phyloP scores from a whole-genome alignment of 2,329 filamentous ascomycete genomes.

The Exophiala sp. region DNA sequence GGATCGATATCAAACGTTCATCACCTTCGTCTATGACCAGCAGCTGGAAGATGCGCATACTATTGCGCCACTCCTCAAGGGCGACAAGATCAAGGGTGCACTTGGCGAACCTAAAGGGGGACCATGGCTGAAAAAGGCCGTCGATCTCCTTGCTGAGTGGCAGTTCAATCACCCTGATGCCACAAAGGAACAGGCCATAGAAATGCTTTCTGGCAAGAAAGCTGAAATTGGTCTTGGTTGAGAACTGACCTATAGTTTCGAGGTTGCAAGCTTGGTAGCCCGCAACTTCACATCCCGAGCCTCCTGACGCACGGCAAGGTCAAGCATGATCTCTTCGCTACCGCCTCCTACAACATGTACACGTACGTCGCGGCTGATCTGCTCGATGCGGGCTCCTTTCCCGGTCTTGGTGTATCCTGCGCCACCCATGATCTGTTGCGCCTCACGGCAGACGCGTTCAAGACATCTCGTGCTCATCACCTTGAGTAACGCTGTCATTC shows the following conservation, averaged over 20 bases:
- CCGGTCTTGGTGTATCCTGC: constrained; percentile 68
- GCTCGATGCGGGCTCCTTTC: constrained; percentile 67
- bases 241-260: constrained; percentile 23
- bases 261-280: constrained; percentile 18
- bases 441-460: constrained; percentile 53
- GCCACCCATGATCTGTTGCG: constrained; percentile 61
- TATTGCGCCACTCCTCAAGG: constrained; percentile 65
- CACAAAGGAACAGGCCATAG: constrained; percentile 21
- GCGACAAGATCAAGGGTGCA: constrained; percentile 65
- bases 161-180: constrained; percentile 67
- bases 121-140: constrained; percentile 76
- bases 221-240: constrained; percentile 47
- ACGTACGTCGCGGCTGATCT: constrained; percentile 62
- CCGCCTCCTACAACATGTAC: constrained; percentile 63
- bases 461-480: constrained; percentile 55
- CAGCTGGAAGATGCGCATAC: constrained; percentile 48
- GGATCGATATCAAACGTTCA: constrained; percentile 50
- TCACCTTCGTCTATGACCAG: constrained; percentile 49
- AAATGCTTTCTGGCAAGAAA: constrained; percentile 54
- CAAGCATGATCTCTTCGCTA: constrained; percentile 69
- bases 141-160: constrained; percentile 81
- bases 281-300: constrained; percentile 59
- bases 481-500: constrained; percentile 68
- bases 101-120: constrained; percentile 67
- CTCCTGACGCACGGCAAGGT: constrained; percentile 65